Evolutionary conservation across 805 yeast genomes (phyloP), one percentile per base, ranked within the genome.

Genomic region (Metschnikowia kofuensis): DNA sequence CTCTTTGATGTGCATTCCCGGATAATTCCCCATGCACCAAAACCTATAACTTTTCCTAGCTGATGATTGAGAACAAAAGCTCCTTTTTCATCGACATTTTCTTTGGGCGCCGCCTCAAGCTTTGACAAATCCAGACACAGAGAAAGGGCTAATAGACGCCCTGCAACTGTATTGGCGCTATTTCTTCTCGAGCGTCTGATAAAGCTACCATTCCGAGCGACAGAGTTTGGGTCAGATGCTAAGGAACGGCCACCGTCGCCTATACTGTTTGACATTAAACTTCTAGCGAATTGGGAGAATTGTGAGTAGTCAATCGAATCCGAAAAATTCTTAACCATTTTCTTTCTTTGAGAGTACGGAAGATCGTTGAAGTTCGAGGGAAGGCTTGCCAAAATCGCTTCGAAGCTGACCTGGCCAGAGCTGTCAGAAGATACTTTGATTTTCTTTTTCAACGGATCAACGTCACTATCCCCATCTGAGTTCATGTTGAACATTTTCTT

Each of bases 11-110:
- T 64, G 53, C 92, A 87, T 62, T 87, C 92, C 49, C 96, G 71
- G 10, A 90, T 85, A 29, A 84, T 77, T 10, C 96, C 96, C 86
- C 94, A 91, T 0, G 96, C 95, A 12, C 97, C 97, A 62, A 80
- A 81, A 1, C 96, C 96, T 52, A 89, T 84, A 10, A 85, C 77
- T 56, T 82, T 82, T 1, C 95, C 96, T 30, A 90, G 62, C 31
- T 67, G 75, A 55, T 82, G 81, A 13, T 80, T 83, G 69, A 85
- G 55, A 1, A 89, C 80, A 26, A 76, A 63, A 12, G 87, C 84
- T 0, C 95, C 96, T 51, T 78, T 80, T 49, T 85, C 89, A 57
- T 83, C 87, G 7, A 72, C 70, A 55, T 77, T 73, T 28, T 48
- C 47, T 51, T 72, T 61, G 35, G 70, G 70, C 11, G 42, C 31